Base-by-base conservation (phyloP, 202 grass and related monocot species). In the Setaria italica region DNA sequence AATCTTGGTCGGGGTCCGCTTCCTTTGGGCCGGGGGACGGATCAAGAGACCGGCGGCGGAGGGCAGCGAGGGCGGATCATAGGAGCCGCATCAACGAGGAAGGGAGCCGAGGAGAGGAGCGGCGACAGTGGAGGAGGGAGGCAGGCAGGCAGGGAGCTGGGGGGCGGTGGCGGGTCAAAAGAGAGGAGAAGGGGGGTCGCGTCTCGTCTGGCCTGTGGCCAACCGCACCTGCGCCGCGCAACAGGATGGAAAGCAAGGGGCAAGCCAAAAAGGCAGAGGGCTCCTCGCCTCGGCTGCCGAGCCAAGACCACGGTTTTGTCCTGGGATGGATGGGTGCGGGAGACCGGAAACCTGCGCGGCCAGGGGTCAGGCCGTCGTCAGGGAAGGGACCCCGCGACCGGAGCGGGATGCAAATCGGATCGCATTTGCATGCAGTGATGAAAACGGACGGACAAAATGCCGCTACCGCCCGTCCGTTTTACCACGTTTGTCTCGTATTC, bases 261-360 rank as follows among this genome's bases (percentile, higher is more conserved):
- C 11, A 34, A 39, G 53, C 33, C n/a, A 11, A 7, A 63, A 53
- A 20, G 16, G 9, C 16, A 16, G 17, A 34, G 49, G 71, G 59
- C 20, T 14, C 10, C 53, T 67, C 67, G 67, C 47, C 68, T 76
- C 8, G 60, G 19, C 70, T 89, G 50, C n/a, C 12, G 62, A 69
- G 60, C 76, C 67, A 21, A 72, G 81, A 81, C 87, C 59, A 76
- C 37, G 87, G 87, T 71, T 74, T 81, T 81, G 65, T 70, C 51
- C 20, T 45, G 34, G 20, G 19, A n/a, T 30, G 20, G 19, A n/a
- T 30, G n/a, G 19, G 17, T 41, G 13, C 48, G 46, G 48, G 48
- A 50, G 51, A 54, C 7, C 1, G 66, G 66, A 11, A n/a, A 29
- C 5, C 30, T 3, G 62, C 14, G 16, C 5, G 62, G 59, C 59